Conservation (phyloP, 768 basidiomycete species). For the Rhodotorula sphaerocarpa region DNA sequence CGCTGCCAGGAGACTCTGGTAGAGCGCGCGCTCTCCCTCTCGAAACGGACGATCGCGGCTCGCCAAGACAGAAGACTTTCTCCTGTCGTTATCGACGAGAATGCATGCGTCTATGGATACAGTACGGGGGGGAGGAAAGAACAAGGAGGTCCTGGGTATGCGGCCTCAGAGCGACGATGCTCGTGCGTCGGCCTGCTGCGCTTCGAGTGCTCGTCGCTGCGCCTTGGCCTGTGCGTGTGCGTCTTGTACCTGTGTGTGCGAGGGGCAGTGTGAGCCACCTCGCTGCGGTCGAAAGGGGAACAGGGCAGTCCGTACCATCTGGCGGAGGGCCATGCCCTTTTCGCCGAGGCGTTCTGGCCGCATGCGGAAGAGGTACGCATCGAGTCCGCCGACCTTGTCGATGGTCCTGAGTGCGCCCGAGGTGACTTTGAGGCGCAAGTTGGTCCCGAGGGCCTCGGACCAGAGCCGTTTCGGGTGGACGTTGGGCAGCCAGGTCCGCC, state of each 20-base stretch:
- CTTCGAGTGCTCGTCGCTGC: conserved; percentile 3
- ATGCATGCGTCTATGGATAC: neutral
- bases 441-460: conserved; percentile 57
- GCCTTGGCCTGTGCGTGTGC: conserved; percentile 24
- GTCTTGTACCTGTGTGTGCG: conserved; percentile 13
- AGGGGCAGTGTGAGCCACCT: neutral
- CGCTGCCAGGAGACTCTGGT: no score
- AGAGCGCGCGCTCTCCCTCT: no score
- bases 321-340: conserved; percentile 31
- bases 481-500: conserved; percentile 80
- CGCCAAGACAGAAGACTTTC: no score
- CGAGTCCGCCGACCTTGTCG: conserved; percentile 74
- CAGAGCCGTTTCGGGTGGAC: conserved; percentile 65
- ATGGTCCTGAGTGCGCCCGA: conserved; percentile 70
- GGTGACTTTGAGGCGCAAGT: conserved; percentile 62
- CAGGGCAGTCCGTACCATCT: conserved; percentile 4
- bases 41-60: no score
- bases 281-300: neutral
- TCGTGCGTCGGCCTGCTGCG: neutral
- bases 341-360: conserved; percentile 28
- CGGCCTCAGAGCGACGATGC: neutral
- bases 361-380: conserved; percentile 55
- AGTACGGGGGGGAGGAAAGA: neutral
- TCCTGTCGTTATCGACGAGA: no score
- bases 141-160: neutral